Percentiles rank a stretch among this genome's conserved stretches.
phyloP scores from a whole-genome alignment of 345 rosid species.

The Eucalyptus pumila region DNA sequence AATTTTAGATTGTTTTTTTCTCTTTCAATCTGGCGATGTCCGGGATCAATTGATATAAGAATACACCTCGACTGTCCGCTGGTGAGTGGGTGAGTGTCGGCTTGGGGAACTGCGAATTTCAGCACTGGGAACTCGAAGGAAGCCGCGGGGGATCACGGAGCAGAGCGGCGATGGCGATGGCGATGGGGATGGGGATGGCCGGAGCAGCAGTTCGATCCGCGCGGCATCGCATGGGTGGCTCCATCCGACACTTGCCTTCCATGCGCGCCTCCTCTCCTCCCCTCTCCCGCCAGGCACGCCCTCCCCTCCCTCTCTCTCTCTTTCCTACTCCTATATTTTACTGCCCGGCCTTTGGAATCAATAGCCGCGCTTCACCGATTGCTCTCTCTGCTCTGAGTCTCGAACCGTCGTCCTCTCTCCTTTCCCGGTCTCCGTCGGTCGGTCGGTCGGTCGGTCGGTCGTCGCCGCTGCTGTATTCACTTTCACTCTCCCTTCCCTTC shows the following conservation, averaged over 20 bases:
- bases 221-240: background rate
- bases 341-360: background rate
- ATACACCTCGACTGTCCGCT: background rate
- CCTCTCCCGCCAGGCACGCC: conserved; percentile 4
- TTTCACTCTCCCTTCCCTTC: background rate
- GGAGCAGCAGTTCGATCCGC: background rate
- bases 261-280: conserved; percentile 6
- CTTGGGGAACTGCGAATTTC: background rate
- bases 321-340: background rate
- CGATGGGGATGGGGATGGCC: background rate
- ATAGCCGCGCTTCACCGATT: background rate
- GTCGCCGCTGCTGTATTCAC: background rate
- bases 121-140: background rate
- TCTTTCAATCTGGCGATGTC: background rate
- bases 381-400: background rate
- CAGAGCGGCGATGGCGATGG: background rate
- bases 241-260: conserved; percentile 2
- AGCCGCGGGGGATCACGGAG: background rate
- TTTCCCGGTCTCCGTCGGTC: background rate
- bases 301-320: background rate
- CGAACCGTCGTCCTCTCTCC: background rate
- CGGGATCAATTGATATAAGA: too few relatives aligned
- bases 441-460: background rate
- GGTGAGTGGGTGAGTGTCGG: background rate
- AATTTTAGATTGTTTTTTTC: too few relatives aligned